Evolutionary conservation across 192 early-diverging fungal species (phyloP).

Genomic region (Backusella psychrophila): DNA sequence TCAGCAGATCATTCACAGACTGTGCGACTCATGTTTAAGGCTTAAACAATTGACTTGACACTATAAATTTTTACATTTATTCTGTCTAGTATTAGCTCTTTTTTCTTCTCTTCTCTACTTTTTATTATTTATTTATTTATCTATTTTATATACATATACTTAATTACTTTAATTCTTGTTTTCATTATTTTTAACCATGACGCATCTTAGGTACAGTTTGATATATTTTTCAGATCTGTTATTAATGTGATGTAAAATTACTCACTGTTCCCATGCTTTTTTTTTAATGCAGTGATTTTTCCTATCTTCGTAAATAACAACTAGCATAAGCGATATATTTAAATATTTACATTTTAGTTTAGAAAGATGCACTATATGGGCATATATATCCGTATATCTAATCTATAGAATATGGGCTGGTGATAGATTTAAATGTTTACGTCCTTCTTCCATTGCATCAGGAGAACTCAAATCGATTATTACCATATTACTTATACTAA

Average conservation of each 20-base stretch:
- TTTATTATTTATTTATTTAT: not conserved
- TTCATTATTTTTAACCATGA: not conserved
- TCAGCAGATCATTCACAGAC: not conserved
- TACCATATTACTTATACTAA: slow-evolving; percentile 28
- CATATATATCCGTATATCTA: slow-evolving; percentile 21
- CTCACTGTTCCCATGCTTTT: not conserved
- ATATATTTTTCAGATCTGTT: not conserved
- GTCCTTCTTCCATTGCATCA: slow-evolving; percentile 3
- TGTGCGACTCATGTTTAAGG: not conserved
- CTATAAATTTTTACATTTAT: not conserved
- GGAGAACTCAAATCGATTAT: slow-evolving; percentile 35
- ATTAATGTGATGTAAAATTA: not conserved
- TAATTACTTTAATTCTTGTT: not conserved
- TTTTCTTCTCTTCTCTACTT: not conserved
- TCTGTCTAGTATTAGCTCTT: not conserved
- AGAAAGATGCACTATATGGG: slow-evolving; percentile 8
- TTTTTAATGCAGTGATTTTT: slow-evolving; percentile 21
- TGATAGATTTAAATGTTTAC: slow-evolving; percentile 29
- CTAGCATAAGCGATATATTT: not conserved
- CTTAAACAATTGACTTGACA: not conserved
- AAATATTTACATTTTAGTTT: not conserved
- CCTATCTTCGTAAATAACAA: slow-evolving; percentile 23
- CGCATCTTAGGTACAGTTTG: slow-evolving; percentile 14
- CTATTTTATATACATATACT: not conserved
- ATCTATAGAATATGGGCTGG: slow-evolving; percentile 18